Evolutionary conservation across 148 eudicot species (phyloP).

Genomic region (Amaranthus cruentus): DNA sequence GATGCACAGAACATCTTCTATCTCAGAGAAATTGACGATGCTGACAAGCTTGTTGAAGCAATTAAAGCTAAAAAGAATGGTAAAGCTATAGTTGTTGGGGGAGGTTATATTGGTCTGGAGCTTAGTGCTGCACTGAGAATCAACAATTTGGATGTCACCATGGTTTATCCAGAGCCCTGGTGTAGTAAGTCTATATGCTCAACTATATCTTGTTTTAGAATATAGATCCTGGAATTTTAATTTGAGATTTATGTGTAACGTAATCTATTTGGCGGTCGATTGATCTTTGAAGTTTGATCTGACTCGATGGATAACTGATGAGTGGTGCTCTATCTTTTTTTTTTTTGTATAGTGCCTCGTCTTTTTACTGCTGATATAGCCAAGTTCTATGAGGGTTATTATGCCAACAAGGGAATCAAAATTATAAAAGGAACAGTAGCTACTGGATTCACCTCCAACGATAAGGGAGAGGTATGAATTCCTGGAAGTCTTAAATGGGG

Average conservation of each 20-base stretch:
- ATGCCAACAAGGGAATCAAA: constrained; percentile 66
- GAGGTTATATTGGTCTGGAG: constrained; percentile 98
- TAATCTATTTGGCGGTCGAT: neutral
- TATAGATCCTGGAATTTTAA: neutral
- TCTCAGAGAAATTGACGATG: constrained; percentile 91
- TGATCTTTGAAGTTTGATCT: neutral
- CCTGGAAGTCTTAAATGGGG: neutral
- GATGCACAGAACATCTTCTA: constrained; percentile 86
- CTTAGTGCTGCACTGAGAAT: constrained; percentile 75
- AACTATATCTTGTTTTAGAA: neutral
- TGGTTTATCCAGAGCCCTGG: constrained; percentile 99
- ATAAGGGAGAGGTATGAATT: constrained; percentile 64
- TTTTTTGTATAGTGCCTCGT: constrained; percentile 72
- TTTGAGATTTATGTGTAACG: neutral
- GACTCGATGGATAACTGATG: neutral
- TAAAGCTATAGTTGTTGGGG: constrained; percentile 88
- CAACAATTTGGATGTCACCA: constrained; percentile 76
- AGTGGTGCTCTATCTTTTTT: neutral
- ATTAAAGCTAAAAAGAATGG: constrained; percentile 80
- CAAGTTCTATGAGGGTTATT: constrained; percentile 84
- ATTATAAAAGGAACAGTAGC: constrained; percentile 95
- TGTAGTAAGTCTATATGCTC: constrained; percentile 77
- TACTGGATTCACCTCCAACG: constrained; percentile 60
- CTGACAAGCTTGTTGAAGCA: constrained; percentile 77
- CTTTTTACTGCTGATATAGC: constrained; percentile 92